These are phyloP conservation scores for Seiridium unicorne DNA, from an alignment of 2,329 filamentous ascomycete genomes.

Conservation along the genomic window DNA sequence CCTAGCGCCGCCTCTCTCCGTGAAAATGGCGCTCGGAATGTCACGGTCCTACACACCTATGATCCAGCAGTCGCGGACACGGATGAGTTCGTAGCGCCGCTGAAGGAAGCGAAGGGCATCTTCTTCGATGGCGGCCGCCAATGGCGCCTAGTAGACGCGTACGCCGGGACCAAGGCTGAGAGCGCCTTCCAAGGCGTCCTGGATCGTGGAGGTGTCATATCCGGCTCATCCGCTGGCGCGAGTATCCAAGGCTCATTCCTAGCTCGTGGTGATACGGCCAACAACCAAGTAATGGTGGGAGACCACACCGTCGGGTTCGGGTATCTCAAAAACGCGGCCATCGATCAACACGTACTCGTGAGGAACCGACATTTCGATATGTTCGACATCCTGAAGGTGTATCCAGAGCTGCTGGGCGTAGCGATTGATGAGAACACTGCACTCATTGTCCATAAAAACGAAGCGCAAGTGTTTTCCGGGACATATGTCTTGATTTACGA, in stretches of 20 bases:
- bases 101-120: slow-evolving; percentile 21
- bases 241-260: slow-evolving; percentile 31
- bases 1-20: slow-evolving; percentile 23
- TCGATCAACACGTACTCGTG: slow-evolving; percentile 31
- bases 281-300: slow-evolving; percentile 28
- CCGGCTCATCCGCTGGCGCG: slow-evolving; percentile 27
- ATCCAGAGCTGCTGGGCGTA: slow-evolving; percentile 28
- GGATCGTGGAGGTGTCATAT: slow-evolving; percentile 23
- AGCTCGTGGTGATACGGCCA: slow-evolving; percentile 27
- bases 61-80: slow-evolving; percentile 27
- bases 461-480: slow-evolving; percentile 23
- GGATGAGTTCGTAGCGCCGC: slow-evolving; percentile 26
- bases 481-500: slow-evolving; percentile 31
- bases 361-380: slow-evolving; percentile 29
- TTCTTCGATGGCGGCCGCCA: slow-evolving; percentile 31
- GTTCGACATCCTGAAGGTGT: slow-evolving; percentile 29
- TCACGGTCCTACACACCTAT: slow-evolving; percentile 30
- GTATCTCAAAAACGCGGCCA: slow-evolving; percentile 24
- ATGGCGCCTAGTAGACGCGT: slow-evolving; percentile 31
- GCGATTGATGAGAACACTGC: slow-evolving; percentile 31
- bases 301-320: slow-evolving; percentile 30
- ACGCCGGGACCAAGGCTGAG: slow-evolving; percentile 29
- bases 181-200: slow-evolving; percentile 25
- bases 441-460: slow-evolving; percentile 25
- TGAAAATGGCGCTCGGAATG: slow-evolving; percentile 23